A percentile compares a stretch with the other conserved stretches of the same genome.
phyloP scores from a whole-genome alignment of 768 basidiomycete genomes.

The Mycena metata region DNA sequence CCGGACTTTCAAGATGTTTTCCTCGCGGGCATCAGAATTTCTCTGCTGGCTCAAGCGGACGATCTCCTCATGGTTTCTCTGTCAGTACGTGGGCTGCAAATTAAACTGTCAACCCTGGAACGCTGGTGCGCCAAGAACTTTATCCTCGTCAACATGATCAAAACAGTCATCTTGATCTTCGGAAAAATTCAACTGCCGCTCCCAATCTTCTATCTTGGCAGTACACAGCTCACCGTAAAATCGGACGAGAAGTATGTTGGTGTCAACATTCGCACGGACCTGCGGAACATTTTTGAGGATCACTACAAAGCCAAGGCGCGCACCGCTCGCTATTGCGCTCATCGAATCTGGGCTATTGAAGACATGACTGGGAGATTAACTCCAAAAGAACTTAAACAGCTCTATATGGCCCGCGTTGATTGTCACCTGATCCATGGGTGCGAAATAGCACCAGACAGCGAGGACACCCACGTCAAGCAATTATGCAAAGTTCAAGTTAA shows the following conservation, averaged over 20 bases:
- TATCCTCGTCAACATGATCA: slow-evolving; percentile 42
- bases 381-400: slow-evolving; percentile 30
- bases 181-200: slow-evolving; percentile 8
- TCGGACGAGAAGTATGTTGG: too few relatives aligned
- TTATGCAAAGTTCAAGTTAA: slow-evolving; percentile 38
- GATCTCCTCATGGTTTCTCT: too few relatives aligned
- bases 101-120: slow-evolving; percentile 31
- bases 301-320: slow-evolving; percentile 38
- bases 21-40: too few relatives aligned
- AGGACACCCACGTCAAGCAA: slow-evolving; percentile 9
- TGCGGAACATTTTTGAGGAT: slow-evolving; percentile 26
- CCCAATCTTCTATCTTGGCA: slow-evolving; percentile 14
- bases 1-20: too few relatives aligned
- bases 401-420: slow-evolving; percentile 23
- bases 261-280: too few relatives aligned
- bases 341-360: slow-evolving; percentile 36
- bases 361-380: slow-evolving; percentile 35
- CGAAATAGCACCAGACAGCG: slow-evolving; percentile 39
- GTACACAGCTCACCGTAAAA: too few relatives aligned
- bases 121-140: slow-evolving; percentile 43
- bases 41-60: too few relatives aligned
- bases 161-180: slow-evolving; percentile 39
- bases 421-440: slow-evolving; percentile 20
- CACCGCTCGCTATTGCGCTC: slow-evolving; percentile 36
- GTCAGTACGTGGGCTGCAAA: too few relatives aligned